Base-by-base conservation (phyloP, 108 stramenopile species). In the Cyclotella sp. region DNA sequence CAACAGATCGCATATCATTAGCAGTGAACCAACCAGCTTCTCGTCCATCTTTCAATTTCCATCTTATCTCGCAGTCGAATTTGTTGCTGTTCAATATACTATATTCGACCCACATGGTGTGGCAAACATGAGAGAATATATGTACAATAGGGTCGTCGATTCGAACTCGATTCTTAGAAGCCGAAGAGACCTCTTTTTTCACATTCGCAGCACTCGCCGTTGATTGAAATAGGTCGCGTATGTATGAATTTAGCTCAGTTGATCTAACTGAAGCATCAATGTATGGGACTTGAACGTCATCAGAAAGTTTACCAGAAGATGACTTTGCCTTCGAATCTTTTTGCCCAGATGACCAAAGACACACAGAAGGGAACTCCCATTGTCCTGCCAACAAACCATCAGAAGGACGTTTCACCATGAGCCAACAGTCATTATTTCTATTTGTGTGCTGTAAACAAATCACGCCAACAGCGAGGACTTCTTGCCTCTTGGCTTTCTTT, bases 311-410 rank as follows among this genome's bases (percentile, higher is more conserved):
- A 9, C 3, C 47, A 3, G 47, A 49, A 9, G 72, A 52, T 61
- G 28, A 46, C 83, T 84, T 63, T 60, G 27, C n/a, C 72, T 71
- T 68, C 24, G 55, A 2, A 22, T 55, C 55, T 12, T 26, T 26
- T 26, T 61, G 66, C 27, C 80, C 86, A 9, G 82, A 87, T 12
- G 55, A 75, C 86, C 87, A 82, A 4, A 94, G 60, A 43, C 73
- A 78, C 7, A 88, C 85, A 26, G 78, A 72, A 15, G 95, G 93
- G 68, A 96, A 94, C 52, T 96, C 95, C 95, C 93, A 94, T 63
- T 96, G 95, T 8, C 91, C 91, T 66, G 77, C 85, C 61, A 96
- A 71, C 53, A 96, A 73, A 26, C 95, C 95, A 9, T 81, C 68
- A 10, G 51, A 52, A 42, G 90, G 90, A 41, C 95, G 82, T 71